Base-by-base conservation (phyloP, 345 rosid species). In the Kandelia obovata region DNA sequence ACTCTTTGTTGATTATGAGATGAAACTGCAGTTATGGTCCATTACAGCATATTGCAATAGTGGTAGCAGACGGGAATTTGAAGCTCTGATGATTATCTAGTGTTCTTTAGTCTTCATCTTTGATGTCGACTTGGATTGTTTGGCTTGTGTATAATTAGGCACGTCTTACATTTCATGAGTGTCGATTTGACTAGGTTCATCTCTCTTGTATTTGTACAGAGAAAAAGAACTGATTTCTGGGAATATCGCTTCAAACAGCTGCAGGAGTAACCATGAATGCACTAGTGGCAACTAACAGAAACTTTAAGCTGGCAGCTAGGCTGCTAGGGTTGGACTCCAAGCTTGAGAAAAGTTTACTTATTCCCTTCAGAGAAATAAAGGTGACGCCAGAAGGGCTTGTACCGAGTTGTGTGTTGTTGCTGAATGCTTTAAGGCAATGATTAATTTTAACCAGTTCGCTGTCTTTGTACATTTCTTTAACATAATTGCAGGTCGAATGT, bases 361-460 rank as follows among this genome's bases (percentile, higher is more conserved):
- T 95, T 75, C 99, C 99, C 3, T 95, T 92, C 78, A 85, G 99
- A 76, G 98, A 95, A 75, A 92, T 95, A 75, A 95, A 95, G 97
- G 98, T 94, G 67, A 73, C 8, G 35, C 39, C 20, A 49, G 30
- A 31, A 21, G 56, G 30, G 6, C 27, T 60, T 49, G n/a, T 30
- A 8, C 35, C 53, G 2, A 10, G 2, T 9, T 56, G 19, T 21
- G 59, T 56, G 28, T 27, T 27, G 16, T 56, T 9, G 5, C 28
- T 43, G 49, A 11, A 43, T 43, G 49, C 5, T 43, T 1, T 25
- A 27, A 56, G 28, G 59, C 16, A 56, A 55, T 1, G 59, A 61
- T 7, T 10, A 32, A 25, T 34, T 11, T 63, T 21, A 53, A 51
- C 13, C 28, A 20, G 13, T 47, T 17, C 11, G 31, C 49, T 70